Percentiles rank a stretch among this genome's conserved stretches.
Conservation (phyloP, 1,284 basidiomycete genomes). For the Melampsora abietis-canadensis region DNA sequence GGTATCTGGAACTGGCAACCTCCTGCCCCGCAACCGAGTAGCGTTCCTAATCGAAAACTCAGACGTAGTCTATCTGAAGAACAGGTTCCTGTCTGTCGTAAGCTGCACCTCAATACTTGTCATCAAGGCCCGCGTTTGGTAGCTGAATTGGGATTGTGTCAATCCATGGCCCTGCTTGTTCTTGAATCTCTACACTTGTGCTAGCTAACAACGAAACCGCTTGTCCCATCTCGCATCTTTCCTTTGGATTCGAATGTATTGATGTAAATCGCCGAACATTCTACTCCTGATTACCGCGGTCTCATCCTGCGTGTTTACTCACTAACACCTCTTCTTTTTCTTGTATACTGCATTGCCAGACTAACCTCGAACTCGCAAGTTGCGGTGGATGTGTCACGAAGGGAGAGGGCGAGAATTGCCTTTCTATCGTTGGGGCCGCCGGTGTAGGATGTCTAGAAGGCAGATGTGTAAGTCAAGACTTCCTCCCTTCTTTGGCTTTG, state of each 20-base stretch:
- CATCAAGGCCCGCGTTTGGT: too few relatives aligned
- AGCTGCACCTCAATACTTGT: background rate
- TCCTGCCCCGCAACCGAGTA: constrained; percentile 18
- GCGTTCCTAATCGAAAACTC: background rate
- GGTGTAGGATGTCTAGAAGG: constrained; percentile 39
- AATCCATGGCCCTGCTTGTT: background rate
- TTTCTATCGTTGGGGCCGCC: constrained; percentile 22
- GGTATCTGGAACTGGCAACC: constrained; percentile 28
- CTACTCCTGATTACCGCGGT: background rate
- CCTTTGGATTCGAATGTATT: constrained; percentile 35
- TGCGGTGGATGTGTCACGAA: constrained; percentile 38
- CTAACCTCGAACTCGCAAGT: constrained; percentile 24
- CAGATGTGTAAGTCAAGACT: constrained; percentile 27
- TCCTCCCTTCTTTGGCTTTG: background rate
- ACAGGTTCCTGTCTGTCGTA: background rate
- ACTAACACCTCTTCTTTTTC: background rate
- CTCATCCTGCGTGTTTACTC: background rate
- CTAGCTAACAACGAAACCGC: constrained; percentile 26
- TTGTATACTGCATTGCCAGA: background rate
- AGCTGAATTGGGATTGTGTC: too few relatives aligned
- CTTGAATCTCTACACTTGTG: background rate
- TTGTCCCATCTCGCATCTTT: constrained; percentile 33
- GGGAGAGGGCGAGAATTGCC: constrained; percentile 28
- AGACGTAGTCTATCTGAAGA: background rate
- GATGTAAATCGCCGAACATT: constrained; percentile 20